Conservation (phyloP, 352 stramenopile genomes). For the Globisporangium recalcitrans region DNA sequence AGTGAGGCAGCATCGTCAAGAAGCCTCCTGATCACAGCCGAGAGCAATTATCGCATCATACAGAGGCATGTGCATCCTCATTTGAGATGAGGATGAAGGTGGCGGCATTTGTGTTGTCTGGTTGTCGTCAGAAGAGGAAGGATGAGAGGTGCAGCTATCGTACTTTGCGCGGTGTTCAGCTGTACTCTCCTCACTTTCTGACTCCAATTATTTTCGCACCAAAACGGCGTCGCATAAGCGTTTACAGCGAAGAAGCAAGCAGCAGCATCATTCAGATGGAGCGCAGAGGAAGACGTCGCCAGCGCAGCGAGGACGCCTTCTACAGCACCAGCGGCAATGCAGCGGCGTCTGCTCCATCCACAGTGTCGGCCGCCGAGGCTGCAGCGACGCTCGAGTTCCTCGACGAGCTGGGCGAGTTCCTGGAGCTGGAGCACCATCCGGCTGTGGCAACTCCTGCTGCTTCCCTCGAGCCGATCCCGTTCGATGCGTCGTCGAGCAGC, state of each 20-base stretch:
- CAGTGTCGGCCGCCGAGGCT: neutral
- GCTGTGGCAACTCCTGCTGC: neutral
- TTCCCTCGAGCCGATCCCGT: neutral
- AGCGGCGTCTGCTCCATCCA: too few relatives aligned
- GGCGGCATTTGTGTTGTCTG: too few relatives aligned
- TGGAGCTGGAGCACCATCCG: conserved; percentile 1
- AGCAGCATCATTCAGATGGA: neutral
- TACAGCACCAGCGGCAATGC: neutral
- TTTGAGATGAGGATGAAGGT: neutral
- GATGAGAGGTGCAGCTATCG: neutral
- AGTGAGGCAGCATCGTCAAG: too few relatives aligned
- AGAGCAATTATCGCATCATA: too few relatives aligned
- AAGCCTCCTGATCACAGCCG: too few relatives aligned
- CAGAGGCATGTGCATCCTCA: too few relatives aligned
- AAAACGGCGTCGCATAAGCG: neutral
- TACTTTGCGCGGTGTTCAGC: neutral
- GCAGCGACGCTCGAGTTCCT: conserved; percentile 1
- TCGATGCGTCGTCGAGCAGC: neutral
- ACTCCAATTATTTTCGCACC: neutral
- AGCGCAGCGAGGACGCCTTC: neutral
- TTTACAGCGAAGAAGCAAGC: neutral
- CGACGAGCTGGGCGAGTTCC: conserved; percentile 1
- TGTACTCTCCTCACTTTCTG: neutral
- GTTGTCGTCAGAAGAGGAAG: neutral
- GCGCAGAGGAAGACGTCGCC: neutral